Evolutionary conservation across 768 basidiomycete genomes (phyloP).

Genomic region (Mycena belliarum): DNA sequence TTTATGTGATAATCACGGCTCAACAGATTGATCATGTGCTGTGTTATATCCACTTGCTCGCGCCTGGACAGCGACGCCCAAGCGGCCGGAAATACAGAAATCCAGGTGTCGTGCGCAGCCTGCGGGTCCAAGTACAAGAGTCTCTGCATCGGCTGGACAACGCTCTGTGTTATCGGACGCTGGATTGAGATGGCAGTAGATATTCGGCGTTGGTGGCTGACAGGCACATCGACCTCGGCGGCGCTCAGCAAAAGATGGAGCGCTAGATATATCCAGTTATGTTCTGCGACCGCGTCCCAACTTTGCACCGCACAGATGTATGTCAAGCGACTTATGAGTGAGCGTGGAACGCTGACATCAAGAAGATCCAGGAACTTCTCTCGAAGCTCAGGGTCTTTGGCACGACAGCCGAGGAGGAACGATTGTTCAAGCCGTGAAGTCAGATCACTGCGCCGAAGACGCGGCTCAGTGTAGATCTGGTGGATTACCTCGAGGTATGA

Average conservation of each 20-base stretch:
- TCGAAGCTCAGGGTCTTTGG: conserved; percentile 75
- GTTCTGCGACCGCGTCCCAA: conserved; percentile 91
- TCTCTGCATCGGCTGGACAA: conserved; percentile 79
- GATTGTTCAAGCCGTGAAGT: conserved; percentile 91
- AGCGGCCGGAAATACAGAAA: conserved; percentile 79
- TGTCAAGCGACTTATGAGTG: conserved; percentile 76
- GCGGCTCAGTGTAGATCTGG: conserved; percentile 90
- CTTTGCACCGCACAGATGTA: conserved; percentile 92
- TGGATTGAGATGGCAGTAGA: conserved; percentile 34
- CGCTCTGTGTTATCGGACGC: conserved; percentile 47
- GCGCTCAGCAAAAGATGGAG: conserved; percentile 83
- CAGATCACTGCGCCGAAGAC: conserved; percentile 86
- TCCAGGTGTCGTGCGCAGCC: conserved; percentile 82
- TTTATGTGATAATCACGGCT: conserved; percentile 92
- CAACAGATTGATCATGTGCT: conserved; percentile 86
- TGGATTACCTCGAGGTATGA: conserved; percentile 88
- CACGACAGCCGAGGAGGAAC: conserved; percentile 89
- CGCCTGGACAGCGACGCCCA: conserved; percentile 85
- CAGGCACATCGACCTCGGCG: conserved; percentile 43
- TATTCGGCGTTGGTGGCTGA: conserved; percentile 42
- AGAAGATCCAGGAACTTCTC: conserved; percentile 88
- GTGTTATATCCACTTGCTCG: conserved; percentile 87
- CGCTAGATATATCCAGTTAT: conserved; percentile 93
- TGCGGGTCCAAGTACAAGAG: conserved; percentile 79
- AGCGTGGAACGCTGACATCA: conserved; percentile 84